These are phyloP conservation scores for Bretschneidera sinensis DNA, from an alignment of 345 rosid species.

Conservation along the genomic window DNA sequence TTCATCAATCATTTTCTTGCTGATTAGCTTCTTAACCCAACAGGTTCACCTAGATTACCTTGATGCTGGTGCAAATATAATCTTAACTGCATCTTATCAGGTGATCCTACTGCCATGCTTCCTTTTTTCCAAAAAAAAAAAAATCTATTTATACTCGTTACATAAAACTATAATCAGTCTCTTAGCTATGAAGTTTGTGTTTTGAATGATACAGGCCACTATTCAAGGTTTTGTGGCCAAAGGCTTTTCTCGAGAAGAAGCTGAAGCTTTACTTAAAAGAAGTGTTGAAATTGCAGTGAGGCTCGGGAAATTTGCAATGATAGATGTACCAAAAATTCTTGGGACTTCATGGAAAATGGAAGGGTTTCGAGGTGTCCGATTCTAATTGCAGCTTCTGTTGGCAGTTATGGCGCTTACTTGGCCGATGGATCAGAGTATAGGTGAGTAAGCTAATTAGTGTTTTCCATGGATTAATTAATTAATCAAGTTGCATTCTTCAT, in stretches of 20 bases:
- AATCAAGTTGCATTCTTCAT: too few relatives aligned
- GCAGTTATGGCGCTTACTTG: constrained; percentile 93
- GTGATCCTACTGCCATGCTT: constrained; percentile 28
- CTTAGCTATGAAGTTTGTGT: background rate
- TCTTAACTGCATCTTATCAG: constrained; percentile 85
- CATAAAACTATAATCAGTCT: background rate
- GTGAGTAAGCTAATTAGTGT: constrained; percentile 19
- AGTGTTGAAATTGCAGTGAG: constrained; percentile 84
- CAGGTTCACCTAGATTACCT: constrained; percentile 94
- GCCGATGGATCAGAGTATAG: constrained; percentile 95
- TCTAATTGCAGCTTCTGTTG: constrained; percentile 85
- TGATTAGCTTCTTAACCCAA: constrained; percentile 1
- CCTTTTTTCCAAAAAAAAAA: too few relatives aligned
- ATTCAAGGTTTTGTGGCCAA: constrained; percentile 86
- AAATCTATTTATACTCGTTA: too few relatives aligned
- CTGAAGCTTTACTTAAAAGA: constrained; percentile 52
- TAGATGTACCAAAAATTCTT: constrained; percentile 47
- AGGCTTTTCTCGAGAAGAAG: constrained; percentile 60
- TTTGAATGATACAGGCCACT: constrained; percentile 47
- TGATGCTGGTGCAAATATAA: constrained; percentile 78
- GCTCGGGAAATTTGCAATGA: constrained; percentile 65
- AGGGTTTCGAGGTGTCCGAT: constrained; percentile 38
- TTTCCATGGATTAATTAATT: too few relatives aligned
- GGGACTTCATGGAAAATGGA: constrained; percentile 38
- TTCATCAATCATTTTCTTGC: too few relatives aligned